Evolutionary conservation across 2,329 filamentous ascomycete genomes (phyloP), one percentile per base, ranked within the genome.

Genomic region (Scedosporium boydii): DNA sequence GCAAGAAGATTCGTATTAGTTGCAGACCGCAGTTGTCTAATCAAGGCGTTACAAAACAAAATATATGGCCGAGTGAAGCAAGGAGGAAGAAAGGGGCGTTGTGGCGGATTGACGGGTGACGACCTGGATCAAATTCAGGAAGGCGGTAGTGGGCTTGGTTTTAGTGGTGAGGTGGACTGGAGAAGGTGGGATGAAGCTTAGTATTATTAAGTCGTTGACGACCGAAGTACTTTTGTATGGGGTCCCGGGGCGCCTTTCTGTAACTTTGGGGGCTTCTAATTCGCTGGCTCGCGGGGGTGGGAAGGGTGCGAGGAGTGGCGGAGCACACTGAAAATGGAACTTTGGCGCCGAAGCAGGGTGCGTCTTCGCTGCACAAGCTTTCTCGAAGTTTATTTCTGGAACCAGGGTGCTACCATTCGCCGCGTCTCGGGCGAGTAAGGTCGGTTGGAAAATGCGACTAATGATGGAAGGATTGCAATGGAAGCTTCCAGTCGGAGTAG

Each of bases 111-210:
- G 27, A 38, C 3, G 46, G 42, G 16, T 51, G 23, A 46, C 18
- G 58, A 21, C 21, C n/a, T 16, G 51, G 42, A 29, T 26, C 23
- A 10, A 60, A n/a, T 18, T 23, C 42, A 44, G 6, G 12, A 48
- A n/a, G 16, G 44, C 44, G 44, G 44, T 48, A 48, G 44, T n/a
- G 34, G 34, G 34, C 34, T 38, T 48, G 44, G 44, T 48, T 48
- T 48, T 48, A 48, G 44, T 48, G 44, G 1, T 48, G 44, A 23
- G 44, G 23, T 53, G 48, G 48, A 10, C 6, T 53, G 51, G 26
- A 12, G 23, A 57, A 62, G 48, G 48, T 55, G 51, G 51, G 51
- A 55, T 55, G 51, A 55, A 55, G 51, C 51, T 55, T 29, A 29
- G 51, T 55, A 26, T 55, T 61, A 61, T 44, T 41, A 29, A 48